Evolutionary conservation across 2,329 filamentous ascomycete species (phyloP), one percentile per base, ranked within the genome.

Genomic region (Zopfia rhizophila): DNA sequence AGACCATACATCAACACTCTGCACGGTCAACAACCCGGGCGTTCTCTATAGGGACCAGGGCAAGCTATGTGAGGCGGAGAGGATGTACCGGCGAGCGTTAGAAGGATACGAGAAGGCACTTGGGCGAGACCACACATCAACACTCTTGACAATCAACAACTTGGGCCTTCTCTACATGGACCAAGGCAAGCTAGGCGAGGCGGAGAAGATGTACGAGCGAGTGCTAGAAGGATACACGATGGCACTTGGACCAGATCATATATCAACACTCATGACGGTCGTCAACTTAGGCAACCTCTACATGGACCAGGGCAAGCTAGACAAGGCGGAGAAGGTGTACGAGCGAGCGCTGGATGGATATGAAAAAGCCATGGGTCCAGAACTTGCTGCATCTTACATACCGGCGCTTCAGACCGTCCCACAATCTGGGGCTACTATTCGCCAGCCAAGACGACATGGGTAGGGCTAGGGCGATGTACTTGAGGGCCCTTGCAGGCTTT

Each of bases 201-300:
- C n/a, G n/a, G n/a, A n/a, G n/a, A n/a, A n/a, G n/a, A n/a, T n/a
- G n/a, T n/a, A n/a, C n/a, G n/a, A n/a, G n/a, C n/a, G n/a, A n/a
- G n/a, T n/a, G n/a, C n/a, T n/a, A n/a, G n/a, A n/a, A n/a, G n/a
- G n/a, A n/a, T n/a, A n/a, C n/a, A n/a, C n/a, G n/a, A n/a, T n/a
- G n/a, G n/a, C n/a, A n/a, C 29, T 48, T 6, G 48, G 41, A 31
- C 14, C 12, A 21, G 28, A 47, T 12, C 48, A 53, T 30, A 18
- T 47, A 3, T n/a, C 43, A 7, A 56, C 45, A 18, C 45, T 49
- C 35, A 4, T 30, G 3, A 49, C 45, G 24, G 32, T 47, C 42
- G 31, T 40, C 42, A 49, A 49, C 33, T 31, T 49, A 23, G 43
- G 42, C 21, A 29, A 22, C 35, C 35, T 50, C 35, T 50, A 48